Evolutionary conservation across 768 basidiomycete genomes (phyloP).

Genomic region (Sutorius australiensis): DNA sequence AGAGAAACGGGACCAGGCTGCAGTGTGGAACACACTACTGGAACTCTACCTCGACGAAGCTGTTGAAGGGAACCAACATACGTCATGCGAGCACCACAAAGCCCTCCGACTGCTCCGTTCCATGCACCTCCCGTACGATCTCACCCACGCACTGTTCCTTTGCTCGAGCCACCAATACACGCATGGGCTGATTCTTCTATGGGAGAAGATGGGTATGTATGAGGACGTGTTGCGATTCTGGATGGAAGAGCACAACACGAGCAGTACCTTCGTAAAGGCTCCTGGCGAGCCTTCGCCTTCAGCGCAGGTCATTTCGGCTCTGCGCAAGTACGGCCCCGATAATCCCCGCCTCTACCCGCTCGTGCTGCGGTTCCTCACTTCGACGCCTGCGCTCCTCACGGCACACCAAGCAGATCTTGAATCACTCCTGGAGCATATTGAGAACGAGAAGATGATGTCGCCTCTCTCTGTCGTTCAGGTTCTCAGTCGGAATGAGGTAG

Average conservation of each 20-base stretch:
- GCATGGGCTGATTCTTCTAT: slow-evolving; percentile 80
- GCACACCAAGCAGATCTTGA: slow-evolving; percentile 70
- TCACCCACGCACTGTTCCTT: slow-evolving; percentile 89
- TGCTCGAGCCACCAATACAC: slow-evolving; percentile 85
- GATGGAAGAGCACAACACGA: slow-evolving; percentile 63
- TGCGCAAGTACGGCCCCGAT: slow-evolving; percentile 68
- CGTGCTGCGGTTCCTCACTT: slow-evolving; percentile 86
- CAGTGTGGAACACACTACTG: slow-evolving; percentile 93
- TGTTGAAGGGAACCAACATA: slow-evolving; percentile 21
- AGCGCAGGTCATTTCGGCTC: slow-evolving; percentile 60
- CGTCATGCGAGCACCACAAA: slow-evolving; percentile 40
- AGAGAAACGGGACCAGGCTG: slow-evolving; percentile 67
- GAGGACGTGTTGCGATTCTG: slow-evolving; percentile 92
- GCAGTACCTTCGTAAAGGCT: background rate
- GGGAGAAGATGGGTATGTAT: slow-evolving; percentile 94
- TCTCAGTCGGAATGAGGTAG: slow-evolving; percentile 81
- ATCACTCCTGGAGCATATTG: slow-evolving; percentile 70
- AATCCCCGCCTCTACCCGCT: slow-evolving; percentile 81
- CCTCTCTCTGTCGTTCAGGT: slow-evolving; percentile 89
- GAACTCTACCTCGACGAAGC: slow-evolving; percentile 78
- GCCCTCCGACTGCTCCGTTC: slow-evolving; percentile 70
- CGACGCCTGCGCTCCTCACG: slow-evolving; percentile 66
- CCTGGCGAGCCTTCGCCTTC: slow-evolving; percentile 34
- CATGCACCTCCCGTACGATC: slow-evolving; percentile 69
- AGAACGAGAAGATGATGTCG: slow-evolving; percentile 78